Percentiles rank a stretch among this genome's conserved stretches.
phyloP scores from a whole-genome alignment of 345 rosid genomes.

The Excoecaria cochinchinensis region DNA sequence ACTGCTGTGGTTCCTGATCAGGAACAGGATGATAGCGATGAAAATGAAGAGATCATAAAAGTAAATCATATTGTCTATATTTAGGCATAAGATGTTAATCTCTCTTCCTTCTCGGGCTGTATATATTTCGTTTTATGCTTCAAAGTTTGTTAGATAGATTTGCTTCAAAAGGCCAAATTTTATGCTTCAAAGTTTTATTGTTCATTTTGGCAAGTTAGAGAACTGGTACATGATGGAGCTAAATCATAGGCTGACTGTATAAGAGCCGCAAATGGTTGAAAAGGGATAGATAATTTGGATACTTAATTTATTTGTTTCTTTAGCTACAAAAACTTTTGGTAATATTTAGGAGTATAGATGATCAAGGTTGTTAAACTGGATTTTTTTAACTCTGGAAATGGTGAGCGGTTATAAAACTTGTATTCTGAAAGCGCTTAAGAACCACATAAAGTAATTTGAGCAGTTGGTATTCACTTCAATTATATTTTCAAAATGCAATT shows the following conservation, averaged over 20 bases:
- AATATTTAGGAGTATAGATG: background rate
- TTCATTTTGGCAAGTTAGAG: background rate
- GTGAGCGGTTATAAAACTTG: background rate
- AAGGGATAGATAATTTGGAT: background rate
- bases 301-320: background rate
- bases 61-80: conserved; percentile 16
- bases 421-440: background rate
- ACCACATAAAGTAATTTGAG: background rate
- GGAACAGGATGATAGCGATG: conserved; percentile 38
- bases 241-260: background rate
- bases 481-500: no score
- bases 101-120: background rate
- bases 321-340: background rate
- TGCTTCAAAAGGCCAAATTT: background rate
- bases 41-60: conserved; percentile 49
- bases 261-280: background rate
- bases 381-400: background rate
- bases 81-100: background rate
- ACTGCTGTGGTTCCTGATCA: conserved; percentile 42
- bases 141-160: background rate
- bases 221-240: background rate
- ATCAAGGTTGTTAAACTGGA: background rate
- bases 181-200: no score
- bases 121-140: background rate
- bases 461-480: no score